These are phyloP conservation scores for Priceomyces haplophilus DNA, from an alignment of 805 yeast species.

Conservation along the genomic window DNA sequence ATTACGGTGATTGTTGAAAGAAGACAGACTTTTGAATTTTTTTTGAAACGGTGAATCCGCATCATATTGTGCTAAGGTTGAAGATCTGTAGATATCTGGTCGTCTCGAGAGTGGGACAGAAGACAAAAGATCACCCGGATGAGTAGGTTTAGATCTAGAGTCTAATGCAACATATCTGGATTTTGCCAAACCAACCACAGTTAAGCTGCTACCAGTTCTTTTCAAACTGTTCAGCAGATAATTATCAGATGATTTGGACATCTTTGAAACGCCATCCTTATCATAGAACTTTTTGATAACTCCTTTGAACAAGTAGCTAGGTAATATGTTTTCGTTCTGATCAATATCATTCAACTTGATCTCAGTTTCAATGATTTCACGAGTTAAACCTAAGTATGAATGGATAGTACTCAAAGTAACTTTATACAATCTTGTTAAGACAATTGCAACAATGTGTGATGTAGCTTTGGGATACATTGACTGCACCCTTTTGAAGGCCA, in stretches of 20 bases:
- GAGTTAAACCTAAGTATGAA: conserved; percentile 77
- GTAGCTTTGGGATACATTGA: conserved; percentile 81
- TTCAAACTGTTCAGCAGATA: conserved; percentile 1
- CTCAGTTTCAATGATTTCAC: conserved; percentile 78
- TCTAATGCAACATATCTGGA: conserved; percentile 46
- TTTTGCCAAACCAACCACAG: conserved; percentile 13
- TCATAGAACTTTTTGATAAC: conserved; percentile 42
- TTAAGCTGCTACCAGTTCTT: conserved; percentile 4
- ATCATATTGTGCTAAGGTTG: conserved; percentile 8
- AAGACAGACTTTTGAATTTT: conserved; percentile 15
- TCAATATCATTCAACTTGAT: conserved; percentile 49
- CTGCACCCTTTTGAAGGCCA: conserved; percentile 71
- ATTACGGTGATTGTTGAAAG: background rate
- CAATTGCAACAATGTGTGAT: conserved; percentile 91
- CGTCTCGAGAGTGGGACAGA: conserved; percentile 67
- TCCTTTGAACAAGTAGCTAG: conserved; percentile 60
- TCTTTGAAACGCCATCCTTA: conserved; percentile 4
- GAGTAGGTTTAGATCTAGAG: conserved; percentile 51
- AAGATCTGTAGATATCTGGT: conserved; percentile 25
- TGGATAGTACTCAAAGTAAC: conserved; percentile 92
- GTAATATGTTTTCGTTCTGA: conserved; percentile 37
- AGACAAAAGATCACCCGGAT: conserved; percentile 84
- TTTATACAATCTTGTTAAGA: conserved; percentile 77
- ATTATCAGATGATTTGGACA: background rate
- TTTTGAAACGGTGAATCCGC: conserved; percentile 1